Conservation (phyloP, 306 rosid genomes). For the Argentina anserina region DNA sequence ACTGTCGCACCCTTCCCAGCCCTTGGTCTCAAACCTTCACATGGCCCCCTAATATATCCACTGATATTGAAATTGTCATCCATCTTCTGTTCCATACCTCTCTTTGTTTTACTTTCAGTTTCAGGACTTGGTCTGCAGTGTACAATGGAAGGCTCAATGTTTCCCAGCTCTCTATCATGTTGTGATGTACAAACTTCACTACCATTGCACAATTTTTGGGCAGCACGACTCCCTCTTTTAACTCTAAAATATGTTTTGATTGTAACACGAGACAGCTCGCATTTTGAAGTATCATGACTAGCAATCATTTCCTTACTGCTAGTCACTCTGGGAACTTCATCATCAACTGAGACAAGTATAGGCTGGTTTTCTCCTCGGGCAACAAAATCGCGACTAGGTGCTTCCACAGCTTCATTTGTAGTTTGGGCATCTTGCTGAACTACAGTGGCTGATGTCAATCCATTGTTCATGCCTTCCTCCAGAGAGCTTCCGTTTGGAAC, state of each 20-base stretch:
- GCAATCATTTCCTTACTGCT: constrained; percentile 32
- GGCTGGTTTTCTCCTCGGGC: constrained; percentile 28
- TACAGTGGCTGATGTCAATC: constrained; percentile 23
- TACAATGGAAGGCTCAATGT: constrained; percentile 28
- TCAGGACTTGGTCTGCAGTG: constrained; percentile 28
- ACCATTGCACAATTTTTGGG: constrained; percentile 21
- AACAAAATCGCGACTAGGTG: constrained; percentile 25
- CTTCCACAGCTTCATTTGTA: constrained; percentile 26
- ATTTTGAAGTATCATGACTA: constrained; percentile 20
- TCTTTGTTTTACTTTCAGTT: constrained; percentile 44
- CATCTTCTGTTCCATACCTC: constrained; percentile 40
- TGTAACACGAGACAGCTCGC: constrained; percentile 23
- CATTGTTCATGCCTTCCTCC: constrained; percentile 24
- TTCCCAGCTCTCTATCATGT: constrained; percentile 34
- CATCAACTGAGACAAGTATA: constrained; percentile 15
- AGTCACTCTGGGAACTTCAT: constrained; percentile 34
- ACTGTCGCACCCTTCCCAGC: constrained; percentile 38
- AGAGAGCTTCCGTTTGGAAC: constrained; percentile 29
- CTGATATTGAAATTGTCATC: constrained; percentile 26
- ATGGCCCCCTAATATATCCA: constrained; percentile 73
- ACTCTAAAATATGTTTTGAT: constrained; percentile 37
- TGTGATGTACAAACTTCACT: constrained; percentile 34
- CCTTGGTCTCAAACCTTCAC: constrained; percentile 92
- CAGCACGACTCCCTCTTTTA: constrained; percentile 26
- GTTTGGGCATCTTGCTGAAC: constrained; percentile 30